Evolutionary conservation across 2,329 filamentous ascomycete genomes (phyloP), one percentile per base, ranked within the genome.

Genomic region (Dryadomyces sulphureus): DNA sequence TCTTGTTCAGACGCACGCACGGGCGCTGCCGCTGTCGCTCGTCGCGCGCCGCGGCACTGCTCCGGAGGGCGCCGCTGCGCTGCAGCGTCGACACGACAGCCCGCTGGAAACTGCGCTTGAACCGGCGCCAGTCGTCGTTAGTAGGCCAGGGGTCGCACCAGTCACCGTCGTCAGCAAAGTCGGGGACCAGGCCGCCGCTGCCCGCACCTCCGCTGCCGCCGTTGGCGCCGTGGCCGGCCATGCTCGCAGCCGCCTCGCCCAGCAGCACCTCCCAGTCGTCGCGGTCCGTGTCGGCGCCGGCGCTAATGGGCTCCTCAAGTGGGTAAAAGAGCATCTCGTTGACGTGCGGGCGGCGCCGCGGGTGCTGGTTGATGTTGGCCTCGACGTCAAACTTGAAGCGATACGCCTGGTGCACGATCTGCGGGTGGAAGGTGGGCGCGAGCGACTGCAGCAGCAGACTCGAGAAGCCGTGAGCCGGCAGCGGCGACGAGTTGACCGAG

Each of bases 381-480:
- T 68, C 66, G 45, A 68, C 63, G 54, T 69, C 66, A 50, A 67
- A 68, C 51, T 65, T 66, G 58, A 64, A 68, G 47, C 66, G 62
- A 53, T 68, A 68, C 3, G 64, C 61, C 48, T 68, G 64, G 54
- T 65, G 65, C 14, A 68, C 57, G n/a, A 64, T 55, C 45, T 66
- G 62, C 30, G 63, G 61, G 19, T 57, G 56, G 27, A 50, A 9
- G 40, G 47, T 17, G 38, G 22, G 41, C 21, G 27, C 42, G 24
- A 21, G 38, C 24, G 27, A n/a, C n/a, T n/a, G 41, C 16, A 22
- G 45, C 32, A 17, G 5, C 34, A 19, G 3, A n/a, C 34, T n/a
- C 34, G 34, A 19, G 34, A n/a, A 36, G 16, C 11, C 34, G 9
- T n/a, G 25, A 5, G 17, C 17, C 27, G 11, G 22, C 4, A 36